Evolutionary conservation across 805 yeast genomes (phyloP).

Genomic region (Zygoascus ofunaensis): DNA sequence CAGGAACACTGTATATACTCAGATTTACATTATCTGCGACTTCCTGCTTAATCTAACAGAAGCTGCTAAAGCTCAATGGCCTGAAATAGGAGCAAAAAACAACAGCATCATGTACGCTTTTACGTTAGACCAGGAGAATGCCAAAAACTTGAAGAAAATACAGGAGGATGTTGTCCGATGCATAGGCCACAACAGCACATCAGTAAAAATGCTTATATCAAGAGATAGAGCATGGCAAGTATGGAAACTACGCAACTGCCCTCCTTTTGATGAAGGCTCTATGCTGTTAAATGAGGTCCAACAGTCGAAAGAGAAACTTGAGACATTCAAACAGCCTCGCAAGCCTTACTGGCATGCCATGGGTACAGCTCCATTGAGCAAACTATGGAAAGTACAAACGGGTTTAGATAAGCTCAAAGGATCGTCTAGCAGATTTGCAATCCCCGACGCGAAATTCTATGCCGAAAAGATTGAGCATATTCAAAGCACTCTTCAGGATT

Average conservation of each 20-base stretch:
- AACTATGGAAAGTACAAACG: conserved; percentile 33
- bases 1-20: conserved; percentile 23
- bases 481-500: not conserved
- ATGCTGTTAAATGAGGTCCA: conserved; percentile 7
- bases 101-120: conserved; percentile 18
- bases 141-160: conserved; percentile 13
- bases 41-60: conserved; percentile 19
- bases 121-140: conserved; percentile 15
- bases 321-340: conserved; percentile 11
- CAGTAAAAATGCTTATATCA: conserved; percentile 14
- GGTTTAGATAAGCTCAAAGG: conserved; percentile 31
- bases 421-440: conserved; percentile 5
- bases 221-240: conserved; percentile 26
- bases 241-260: conserved; percentile 27
- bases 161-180: conserved; percentile 12
- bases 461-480: conserved; percentile 9
- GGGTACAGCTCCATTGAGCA: conserved; percentile 27
- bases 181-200: conserved; percentile 6
- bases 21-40: conserved; percentile 23
- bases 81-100: conserved; percentile 12
- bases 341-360: conserved; percentile 22
- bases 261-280: conserved; percentile 21
- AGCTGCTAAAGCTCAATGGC: conserved; percentile 10
- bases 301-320: conserved; percentile 5
- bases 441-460: conserved; percentile 22